Evolutionary conservation across 345 rosid genomes (phyloP), one percentile per base, ranked within the genome.

Genomic region (Melaleuca quinquenervia): DNA sequence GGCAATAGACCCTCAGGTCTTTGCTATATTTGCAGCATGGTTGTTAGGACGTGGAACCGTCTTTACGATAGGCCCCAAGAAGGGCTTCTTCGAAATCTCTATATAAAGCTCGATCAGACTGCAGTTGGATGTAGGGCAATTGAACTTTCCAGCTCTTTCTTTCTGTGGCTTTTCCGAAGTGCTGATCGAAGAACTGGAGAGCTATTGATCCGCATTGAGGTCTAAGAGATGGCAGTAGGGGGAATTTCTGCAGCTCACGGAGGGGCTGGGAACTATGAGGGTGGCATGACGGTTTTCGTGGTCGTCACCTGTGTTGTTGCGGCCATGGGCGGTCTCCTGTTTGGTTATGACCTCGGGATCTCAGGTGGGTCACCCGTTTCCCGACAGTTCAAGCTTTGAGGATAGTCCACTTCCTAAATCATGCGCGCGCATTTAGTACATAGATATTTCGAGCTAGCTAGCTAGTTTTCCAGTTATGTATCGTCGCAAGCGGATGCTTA

Each of bases 311-410:
- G 97, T 85, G 60, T 95, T 86, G 94, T 95, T 44, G 97, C 98
- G 6, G 97, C 98, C 82, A 90, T 91, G 87, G 99, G 99, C 13
- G 98, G 99, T 88, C 96, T 95, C 87, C 90, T 96, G 84, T 95
- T 96, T 53, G 97, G 98, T 45, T 96, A 96, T 83, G 98, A 96
- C 87, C 87, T 95, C 7, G 98, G 98, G 14, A 95, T 96, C 88
- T 96, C 96, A 88, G 96, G 98, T 93, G 20, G 83, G 78, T 29
- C 22, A 7, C 9, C 24, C 7, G 45, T 36, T 14, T 36, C 24
- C 62, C 36, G 26, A 32, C 32, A 5, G 84, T 58, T 64, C 49
- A 70, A 21, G 60, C 48, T 53, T 27, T 44, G 44, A 32, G 18
- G n/a, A 14, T 1, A 11, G 24, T 26, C 29, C 5, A 26, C 44